Evolutionary conservation across 352 stramenopile species (phyloP).

Genomic region (Heterotrichella gracilis): DNA sequence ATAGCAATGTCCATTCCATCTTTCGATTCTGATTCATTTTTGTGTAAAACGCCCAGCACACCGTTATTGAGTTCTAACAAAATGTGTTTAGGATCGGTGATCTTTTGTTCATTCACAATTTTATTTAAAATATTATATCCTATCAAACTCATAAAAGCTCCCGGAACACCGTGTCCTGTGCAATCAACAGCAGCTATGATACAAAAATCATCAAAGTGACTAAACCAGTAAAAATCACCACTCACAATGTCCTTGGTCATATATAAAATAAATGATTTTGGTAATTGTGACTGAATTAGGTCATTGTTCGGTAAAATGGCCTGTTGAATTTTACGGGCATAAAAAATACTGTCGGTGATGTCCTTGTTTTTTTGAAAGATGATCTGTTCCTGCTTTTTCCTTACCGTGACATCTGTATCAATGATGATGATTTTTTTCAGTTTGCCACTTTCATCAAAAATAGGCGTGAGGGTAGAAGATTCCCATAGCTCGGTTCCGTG

Average conservation of each 20-base stretch:
- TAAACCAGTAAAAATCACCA: not conserved
- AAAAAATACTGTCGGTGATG: not conserved
- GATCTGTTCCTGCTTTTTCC: not conserved
- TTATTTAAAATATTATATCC: not conserved
- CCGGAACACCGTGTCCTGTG: not conserved
- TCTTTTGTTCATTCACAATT: not conserved
- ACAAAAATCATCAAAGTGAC: not conserved
- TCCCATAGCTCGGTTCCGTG: no score
- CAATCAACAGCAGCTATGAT: not conserved
- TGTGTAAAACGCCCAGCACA: not conserved
- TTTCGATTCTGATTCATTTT: not conserved
- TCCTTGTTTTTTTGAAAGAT: not conserved
- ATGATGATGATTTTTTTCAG: no score
- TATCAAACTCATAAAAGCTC: not conserved
- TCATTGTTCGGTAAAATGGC: not conserved
- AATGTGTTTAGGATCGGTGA: not conserved
- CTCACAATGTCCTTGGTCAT: not conserved
- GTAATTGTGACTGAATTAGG: not conserved
- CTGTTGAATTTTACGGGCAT: not conserved
- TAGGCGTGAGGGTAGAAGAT: no score
- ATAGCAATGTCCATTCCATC: not conserved
- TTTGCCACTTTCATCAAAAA: no score
- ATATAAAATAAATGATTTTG: not conserved
- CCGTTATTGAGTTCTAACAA: not conserved
- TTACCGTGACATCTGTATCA: no score